Evolutionary conservation across 2,329 filamentous ascomycete genomes (phyloP).

Genomic region (Aspergillus hiratsukae): DNA sequence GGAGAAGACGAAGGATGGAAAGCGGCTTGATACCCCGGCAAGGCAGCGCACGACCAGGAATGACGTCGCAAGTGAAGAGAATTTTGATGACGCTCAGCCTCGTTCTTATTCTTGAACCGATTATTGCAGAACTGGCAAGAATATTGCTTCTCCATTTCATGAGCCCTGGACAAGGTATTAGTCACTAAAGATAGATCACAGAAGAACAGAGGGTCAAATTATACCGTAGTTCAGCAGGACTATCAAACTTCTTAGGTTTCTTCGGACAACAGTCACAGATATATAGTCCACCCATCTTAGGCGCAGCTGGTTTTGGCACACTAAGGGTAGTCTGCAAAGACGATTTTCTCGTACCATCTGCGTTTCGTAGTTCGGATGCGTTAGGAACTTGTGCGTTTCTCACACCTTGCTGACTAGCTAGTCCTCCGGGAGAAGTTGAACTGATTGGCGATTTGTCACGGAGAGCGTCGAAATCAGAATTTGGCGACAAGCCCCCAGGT

Average conservation of each 20-base stretch:
- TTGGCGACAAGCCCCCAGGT: slow-evolving; percentile 56
- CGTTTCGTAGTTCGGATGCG: slow-evolving; percentile 37
- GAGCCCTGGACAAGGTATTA: slow-evolving; percentile 53
- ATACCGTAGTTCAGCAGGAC: slow-evolving; percentile 76
- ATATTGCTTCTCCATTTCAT: slow-evolving; percentile 95
- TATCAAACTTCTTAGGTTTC: slow-evolving; percentile 94
- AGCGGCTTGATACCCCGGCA: slow-evolving; percentile 69
- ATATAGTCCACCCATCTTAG: slow-evolving; percentile 54
- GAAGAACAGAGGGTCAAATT: slow-evolving; percentile 26
- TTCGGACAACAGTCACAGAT: slow-evolving; percentile 96
- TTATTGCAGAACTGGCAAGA: slow-evolving; percentile 89
- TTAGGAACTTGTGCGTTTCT: slow-evolving; percentile 33
- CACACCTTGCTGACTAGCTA: slow-evolving; percentile 34
- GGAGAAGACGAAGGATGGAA: slow-evolving; percentile 72
- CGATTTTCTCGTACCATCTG: slow-evolving; percentile 43
- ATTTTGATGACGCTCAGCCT: slow-evolving; percentile 93
- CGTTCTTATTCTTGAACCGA: slow-evolving; percentile 98
- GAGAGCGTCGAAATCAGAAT: slow-evolving; percentile 50
- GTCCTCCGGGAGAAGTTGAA: slow-evolving; percentile 45
- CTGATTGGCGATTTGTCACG: slow-evolving; percentile 49
- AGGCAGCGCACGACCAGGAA: slow-evolving; percentile 93
- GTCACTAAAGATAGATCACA: neutral
- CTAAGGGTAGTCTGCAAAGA: slow-evolving; percentile 37
- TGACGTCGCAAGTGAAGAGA: slow-evolving; percentile 87
- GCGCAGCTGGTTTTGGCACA: slow-evolving; percentile 29